Conservation (phyloP, 2,329 filamentous ascomycete species). For the Pseudogymnoascus sp. region DNA sequence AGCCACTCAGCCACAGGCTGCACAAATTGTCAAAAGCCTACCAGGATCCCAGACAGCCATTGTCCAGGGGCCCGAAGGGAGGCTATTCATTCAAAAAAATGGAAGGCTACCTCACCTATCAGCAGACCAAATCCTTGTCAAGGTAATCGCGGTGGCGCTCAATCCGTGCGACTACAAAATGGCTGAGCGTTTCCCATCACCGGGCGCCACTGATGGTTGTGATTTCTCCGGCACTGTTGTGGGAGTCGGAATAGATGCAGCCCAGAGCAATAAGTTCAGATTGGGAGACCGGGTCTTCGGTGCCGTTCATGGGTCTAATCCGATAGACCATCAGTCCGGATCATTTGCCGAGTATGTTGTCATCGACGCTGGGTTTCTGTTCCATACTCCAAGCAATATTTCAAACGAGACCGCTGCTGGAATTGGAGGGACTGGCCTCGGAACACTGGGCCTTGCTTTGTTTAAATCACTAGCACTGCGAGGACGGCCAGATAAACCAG, state of each 20-base stretch:
- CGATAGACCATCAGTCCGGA: constrained; percentile 17
- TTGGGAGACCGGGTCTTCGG: constrained; percentile 24
- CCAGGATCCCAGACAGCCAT: not conserved
- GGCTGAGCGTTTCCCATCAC: constrained; percentile 16
- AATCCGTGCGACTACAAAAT: constrained; percentile 30
- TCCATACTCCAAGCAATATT: constrained; percentile 23
- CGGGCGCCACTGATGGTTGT: constrained; percentile 23
- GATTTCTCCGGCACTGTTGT: constrained; percentile 29
- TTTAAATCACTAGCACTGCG: constrained; percentile 18
- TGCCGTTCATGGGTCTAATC: constrained; percentile 10
- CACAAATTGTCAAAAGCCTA: not conserved
- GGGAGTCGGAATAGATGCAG: constrained; percentile 17
- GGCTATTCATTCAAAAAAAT: constrained; percentile 7
- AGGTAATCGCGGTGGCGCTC: constrained; percentile 22
- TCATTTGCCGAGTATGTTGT: constrained; percentile 28
- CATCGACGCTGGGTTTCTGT: constrained; percentile 17
- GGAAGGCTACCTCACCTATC: not conserved
- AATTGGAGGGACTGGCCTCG: constrained; percentile 16
- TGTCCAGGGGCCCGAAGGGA: not conserved
- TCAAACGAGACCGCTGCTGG: constrained; percentile 23
- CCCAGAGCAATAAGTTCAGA: constrained; percentile 12
- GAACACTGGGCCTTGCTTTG: constrained; percentile 19
- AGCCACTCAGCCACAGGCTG: not conserved
- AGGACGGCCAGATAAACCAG: constrained; percentile 15
- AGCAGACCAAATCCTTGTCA: constrained; percentile 18